A percentile compares a stretch with the other conserved stretches of the same genome.
Conservation (phyloP, 257 asterid genomes). For the Ballota nigra region DNA sequence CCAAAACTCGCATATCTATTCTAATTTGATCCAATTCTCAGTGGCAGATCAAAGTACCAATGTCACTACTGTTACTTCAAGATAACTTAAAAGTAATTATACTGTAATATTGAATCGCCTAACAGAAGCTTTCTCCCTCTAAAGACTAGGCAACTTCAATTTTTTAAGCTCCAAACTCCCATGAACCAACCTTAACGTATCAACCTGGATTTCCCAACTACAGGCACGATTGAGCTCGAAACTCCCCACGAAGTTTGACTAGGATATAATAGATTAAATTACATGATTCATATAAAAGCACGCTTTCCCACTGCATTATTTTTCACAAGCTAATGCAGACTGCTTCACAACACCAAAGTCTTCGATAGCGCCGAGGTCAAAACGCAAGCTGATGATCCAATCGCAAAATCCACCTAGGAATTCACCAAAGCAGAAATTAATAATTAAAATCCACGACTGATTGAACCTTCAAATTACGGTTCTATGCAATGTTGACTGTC, state of each 20-base stretch:
- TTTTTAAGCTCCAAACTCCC: slow-evolving; percentile 28
- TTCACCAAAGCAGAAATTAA: slow-evolving; percentile 10
- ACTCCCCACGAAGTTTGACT: slow-evolving; percentile 29
- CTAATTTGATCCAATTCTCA: neutral
- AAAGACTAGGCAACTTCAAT: too few relatives aligned
- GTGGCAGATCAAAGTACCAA: slow-evolving; percentile 1
- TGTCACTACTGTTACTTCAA: slow-evolving; percentile 1
- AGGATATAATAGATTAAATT: neutral
- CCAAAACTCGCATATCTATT: slow-evolving; percentile 13
- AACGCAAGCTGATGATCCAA: slow-evolving; percentile 17
- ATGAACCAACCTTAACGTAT: slow-evolving; percentile 36
- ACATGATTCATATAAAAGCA: neutral
- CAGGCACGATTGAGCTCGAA: slow-evolving; percentile 33
- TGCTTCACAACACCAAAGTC: slow-evolving; percentile 24
- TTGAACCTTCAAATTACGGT: slow-evolving; percentile 8
- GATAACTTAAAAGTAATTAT: neutral
- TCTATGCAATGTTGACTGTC: slow-evolving; percentile 7
- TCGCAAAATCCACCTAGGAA: slow-evolving; percentile 32
- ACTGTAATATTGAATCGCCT: slow-evolving; percentile 2
- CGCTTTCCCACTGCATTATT: slow-evolving; percentile 23
- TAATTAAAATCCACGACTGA: neutral
- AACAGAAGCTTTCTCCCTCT: slow-evolving; percentile 12
- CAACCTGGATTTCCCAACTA: slow-evolving; percentile 34
- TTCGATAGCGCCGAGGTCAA: slow-evolving; percentile 23
- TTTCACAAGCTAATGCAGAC: slow-evolving; percentile 25